A percentile compares a stretch with the other conserved stretches of the same genome.
phyloP scores from a whole-genome alignment of 2,329 filamentous ascomycete genomes.

The Aspergillus intermedius region DNA sequence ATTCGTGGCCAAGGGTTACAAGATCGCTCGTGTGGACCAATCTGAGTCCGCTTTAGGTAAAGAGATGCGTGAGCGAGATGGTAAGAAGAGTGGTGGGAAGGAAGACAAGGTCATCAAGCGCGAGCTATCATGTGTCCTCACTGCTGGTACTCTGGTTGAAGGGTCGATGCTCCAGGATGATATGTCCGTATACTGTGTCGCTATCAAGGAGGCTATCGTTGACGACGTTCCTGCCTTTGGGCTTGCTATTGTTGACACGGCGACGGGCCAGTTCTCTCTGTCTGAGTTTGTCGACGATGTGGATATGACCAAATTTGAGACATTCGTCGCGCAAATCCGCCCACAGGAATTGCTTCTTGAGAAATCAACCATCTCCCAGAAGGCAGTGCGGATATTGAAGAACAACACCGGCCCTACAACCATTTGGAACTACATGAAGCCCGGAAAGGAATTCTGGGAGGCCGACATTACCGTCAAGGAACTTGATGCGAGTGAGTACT shows the following conservation, averaged over 20 bases:
- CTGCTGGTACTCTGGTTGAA: conserved; percentile 86
- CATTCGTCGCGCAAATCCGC: conserved; percentile 83
- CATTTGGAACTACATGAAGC: conserved; percentile 89
- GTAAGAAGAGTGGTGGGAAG: conserved; percentile 49
- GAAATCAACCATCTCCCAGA: conserved; percentile 78
- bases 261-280: conserved; percentile 91
- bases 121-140: conserved; percentile 85
- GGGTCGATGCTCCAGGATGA: conserved; percentile 96
- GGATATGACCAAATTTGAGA: conserved; percentile 95
- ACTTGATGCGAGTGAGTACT: conserved; percentile 73
- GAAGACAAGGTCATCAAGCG: conserved; percentile 89
- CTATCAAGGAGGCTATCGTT: conserved; percentile 74
- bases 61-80: conserved; percentile 92
- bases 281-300: conserved; percentile 86
- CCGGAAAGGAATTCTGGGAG: conserved; percentile 83
- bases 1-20: conserved; percentile 96
- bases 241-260: conserved; percentile 88
- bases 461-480: conserved; percentile 76
- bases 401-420: conserved; percentile 91
- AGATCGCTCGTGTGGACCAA: conserved; percentile 93
- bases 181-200: conserved; percentile 92
- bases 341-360: conserved; percentile 86
- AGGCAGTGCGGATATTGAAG: conserved; percentile 85
- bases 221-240: conserved; percentile 77
- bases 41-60: conserved; percentile 93